Percentiles rank a stretch among this genome's conserved stretches.
These are phyloP conservation scores for Carex pumila DNA, from an alignment of 176 grass and related monocot species.

Conservation along the genomic window DNA sequence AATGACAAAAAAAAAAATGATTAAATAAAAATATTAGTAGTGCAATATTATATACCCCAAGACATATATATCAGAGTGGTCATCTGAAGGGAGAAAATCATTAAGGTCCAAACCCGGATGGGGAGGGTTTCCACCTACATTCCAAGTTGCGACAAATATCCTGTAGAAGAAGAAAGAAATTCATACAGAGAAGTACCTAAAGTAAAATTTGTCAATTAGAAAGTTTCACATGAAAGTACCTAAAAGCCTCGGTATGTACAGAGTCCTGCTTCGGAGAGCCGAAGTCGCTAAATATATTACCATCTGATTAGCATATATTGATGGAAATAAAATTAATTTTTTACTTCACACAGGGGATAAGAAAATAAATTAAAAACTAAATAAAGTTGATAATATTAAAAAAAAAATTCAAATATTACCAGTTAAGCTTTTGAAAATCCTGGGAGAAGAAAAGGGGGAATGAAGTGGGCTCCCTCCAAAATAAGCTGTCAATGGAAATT, in stretches of 20 bases:
- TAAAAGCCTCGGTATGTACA: slow-evolving; percentile 15
- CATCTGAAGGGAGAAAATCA: slow-evolving; percentile 64
- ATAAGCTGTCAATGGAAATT: neutral
- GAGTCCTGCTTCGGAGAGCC: neutral
- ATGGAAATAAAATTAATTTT: slow-evolving; percentile 3
- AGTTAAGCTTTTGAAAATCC: slow-evolving; percentile 20
- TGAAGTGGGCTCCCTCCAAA: slow-evolving; percentile 21
- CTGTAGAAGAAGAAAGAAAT: slow-evolving; percentile 15
- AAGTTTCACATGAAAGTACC: neutral
- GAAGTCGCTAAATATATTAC: slow-evolving; percentile 14
- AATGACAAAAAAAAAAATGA: too few species aligned
- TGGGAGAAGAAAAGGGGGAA: slow-evolving; percentile 18
- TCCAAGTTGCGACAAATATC: slow-evolving; percentile 78
- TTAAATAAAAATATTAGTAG: neutral
- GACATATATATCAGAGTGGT: slow-evolving; percentile 64
- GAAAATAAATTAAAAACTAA: neutral
- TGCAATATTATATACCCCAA: slow-evolving; percentile 36
- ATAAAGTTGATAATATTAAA: neutral
- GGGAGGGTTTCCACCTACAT: slow-evolving; percentile 71
- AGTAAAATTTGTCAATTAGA: neutral
- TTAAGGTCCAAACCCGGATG: slow-evolving; percentile 37
- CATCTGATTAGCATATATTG: neutral
- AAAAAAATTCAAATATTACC: neutral
- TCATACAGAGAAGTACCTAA: neutral
- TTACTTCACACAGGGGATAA: neutral